phyloP scores from a whole-genome alignment of 2,329 filamentous ascomycete species.

The Diplodia sapinea region DNA sequence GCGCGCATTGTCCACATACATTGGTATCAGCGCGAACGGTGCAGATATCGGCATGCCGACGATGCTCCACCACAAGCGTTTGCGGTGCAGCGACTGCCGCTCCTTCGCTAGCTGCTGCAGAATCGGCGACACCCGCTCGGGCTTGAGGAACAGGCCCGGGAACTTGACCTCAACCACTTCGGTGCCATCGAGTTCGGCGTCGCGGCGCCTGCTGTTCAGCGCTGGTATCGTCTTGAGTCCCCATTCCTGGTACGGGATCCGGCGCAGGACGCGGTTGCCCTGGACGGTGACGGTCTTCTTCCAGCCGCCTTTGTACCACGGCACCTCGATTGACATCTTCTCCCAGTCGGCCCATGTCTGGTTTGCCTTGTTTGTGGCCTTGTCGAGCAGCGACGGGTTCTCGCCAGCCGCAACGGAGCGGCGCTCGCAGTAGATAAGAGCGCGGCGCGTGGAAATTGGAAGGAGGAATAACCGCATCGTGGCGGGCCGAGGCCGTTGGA shows the following conservation, averaged over 20 bases:
- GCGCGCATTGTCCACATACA: constrained; percentile 64
- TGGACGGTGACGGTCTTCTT: constrained; percentile 84
- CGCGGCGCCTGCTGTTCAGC: constrained; percentile 69
- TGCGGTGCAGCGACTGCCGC: constrained; percentile 76
- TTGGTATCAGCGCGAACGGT: constrained; percentile 81
- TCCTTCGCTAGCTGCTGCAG: constrained; percentile 77
- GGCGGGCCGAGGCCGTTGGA: constrained; percentile 2
- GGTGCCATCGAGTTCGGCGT: constrained; percentile 66
- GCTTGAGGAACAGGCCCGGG: constrained; percentile 71
- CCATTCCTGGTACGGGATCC: constrained; percentile 98
- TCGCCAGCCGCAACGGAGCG: constrained; percentile 57
- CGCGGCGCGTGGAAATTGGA: constrained; percentile 88
- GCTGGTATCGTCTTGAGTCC: constrained; percentile 92
- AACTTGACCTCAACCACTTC: constrained; percentile 77
- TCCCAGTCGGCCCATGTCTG: constrained; percentile 88
- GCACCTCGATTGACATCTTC: constrained; percentile 62
- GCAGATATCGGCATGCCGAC: constrained; percentile 81
- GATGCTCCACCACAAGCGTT: constrained; percentile 79
- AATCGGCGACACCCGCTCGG: constrained; percentile 67
- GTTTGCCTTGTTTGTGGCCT: constrained; percentile 71
- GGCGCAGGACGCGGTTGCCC: constrained; percentile 82
- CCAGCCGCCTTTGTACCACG: constrained; percentile 65
- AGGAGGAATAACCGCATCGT: constrained; percentile 91
- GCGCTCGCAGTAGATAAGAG: constrained; percentile 89
- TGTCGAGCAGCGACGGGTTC: constrained; percentile 69